A percentile compares a stretch with the other conserved stretches of the same genome.
Conservation (phyloP, 2,329 filamentous ascomycete genomes). For the Graphiopsis chlorocephala region DNA sequence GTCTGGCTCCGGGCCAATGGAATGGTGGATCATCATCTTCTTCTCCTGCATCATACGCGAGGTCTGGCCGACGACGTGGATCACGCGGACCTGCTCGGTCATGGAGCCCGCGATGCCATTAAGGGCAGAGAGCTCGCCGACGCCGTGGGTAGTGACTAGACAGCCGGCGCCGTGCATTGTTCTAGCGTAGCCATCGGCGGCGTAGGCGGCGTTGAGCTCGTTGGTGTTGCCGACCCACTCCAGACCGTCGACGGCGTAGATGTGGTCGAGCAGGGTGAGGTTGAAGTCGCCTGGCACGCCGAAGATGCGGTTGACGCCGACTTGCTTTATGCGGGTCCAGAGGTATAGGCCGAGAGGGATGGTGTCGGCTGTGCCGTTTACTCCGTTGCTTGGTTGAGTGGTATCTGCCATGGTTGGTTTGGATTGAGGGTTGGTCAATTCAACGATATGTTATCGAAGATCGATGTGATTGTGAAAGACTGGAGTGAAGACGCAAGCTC, state of each 20-base stretch:
- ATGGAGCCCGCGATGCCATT: conserved; percentile 46
- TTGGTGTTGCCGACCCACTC: conserved; percentile 55
- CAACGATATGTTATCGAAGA: not conserved
- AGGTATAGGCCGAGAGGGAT: conserved; percentile 43
- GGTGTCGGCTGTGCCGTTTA: conserved; percentile 22
- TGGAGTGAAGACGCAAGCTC: not conserved
- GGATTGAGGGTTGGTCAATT: not conserved
- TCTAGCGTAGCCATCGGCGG: conserved; percentile 57
- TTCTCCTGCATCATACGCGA: conserved; percentile 41
- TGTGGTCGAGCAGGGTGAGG: conserved; percentile 44
- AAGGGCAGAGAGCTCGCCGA: conserved; percentile 50
- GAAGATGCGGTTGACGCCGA: conserved; percentile 42
- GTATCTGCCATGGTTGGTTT: conserved; percentile 3
- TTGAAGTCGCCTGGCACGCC: conserved; percentile 49
- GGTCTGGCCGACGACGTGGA: conserved; percentile 48
- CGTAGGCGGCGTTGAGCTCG: conserved; percentile 58
- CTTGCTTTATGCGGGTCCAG: conserved; percentile 42
- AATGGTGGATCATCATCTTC: conserved; percentile 47
- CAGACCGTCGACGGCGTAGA: conserved; percentile 40
- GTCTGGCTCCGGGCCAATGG: conserved; percentile 41
- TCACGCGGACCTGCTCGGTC: conserved; percentile 44
- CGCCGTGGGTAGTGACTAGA: conserved; percentile 60
- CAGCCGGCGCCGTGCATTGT: conserved; percentile 51
- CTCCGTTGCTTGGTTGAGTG: not conserved
- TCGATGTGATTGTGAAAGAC: not conserved